Conservation (phyloP, 257 asterid genomes). For the Scutellaria baicalensis region DNA sequence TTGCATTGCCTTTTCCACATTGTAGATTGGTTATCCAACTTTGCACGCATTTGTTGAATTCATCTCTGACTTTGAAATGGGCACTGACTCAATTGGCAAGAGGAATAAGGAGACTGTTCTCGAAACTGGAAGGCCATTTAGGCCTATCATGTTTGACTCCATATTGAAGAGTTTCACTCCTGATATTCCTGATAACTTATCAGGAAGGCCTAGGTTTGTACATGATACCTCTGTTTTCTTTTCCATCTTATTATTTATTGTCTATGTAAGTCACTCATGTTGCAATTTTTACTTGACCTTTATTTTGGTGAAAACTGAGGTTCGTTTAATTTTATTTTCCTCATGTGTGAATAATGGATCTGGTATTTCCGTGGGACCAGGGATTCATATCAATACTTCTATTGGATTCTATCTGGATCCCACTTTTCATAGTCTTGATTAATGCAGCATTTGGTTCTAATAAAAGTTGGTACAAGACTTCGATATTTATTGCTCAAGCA, state of each 20-base stretch:
- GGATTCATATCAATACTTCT: not conserved
- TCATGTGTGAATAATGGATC: not conserved
- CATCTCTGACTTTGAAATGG: constrained; percentile 56
- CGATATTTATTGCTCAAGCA: not conserved
- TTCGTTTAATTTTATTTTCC: not conserved
- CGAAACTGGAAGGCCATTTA: constrained; percentile 60
- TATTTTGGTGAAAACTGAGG: not conserved
- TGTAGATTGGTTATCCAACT: constrained; percentile 69
- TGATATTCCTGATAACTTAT: constrained; percentile 53
- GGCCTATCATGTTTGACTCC: constrained; percentile 73
- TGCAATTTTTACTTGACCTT: not conserved
- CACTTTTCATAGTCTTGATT: not conserved
- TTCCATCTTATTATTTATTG: not conserved
- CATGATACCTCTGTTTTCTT: constrained; percentile 5
- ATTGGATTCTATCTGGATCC: not conserved
- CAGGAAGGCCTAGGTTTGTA: constrained; percentile 73
- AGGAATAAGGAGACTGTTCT: constrained; percentile 31
- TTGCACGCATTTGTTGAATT: constrained; percentile 75
- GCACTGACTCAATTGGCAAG: constrained; percentile 37
- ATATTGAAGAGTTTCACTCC: constrained; percentile 67
- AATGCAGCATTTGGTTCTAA: not conserved
- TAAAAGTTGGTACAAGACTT: not conserved
- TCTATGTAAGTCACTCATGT: not conserved
- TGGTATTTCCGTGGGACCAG: not conserved
- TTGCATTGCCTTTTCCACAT: constrained; percentile 21